phyloP scores from a whole-genome alignment of 2,329 filamentous ascomycete species.

The Aspergillus hortae region DNA sequence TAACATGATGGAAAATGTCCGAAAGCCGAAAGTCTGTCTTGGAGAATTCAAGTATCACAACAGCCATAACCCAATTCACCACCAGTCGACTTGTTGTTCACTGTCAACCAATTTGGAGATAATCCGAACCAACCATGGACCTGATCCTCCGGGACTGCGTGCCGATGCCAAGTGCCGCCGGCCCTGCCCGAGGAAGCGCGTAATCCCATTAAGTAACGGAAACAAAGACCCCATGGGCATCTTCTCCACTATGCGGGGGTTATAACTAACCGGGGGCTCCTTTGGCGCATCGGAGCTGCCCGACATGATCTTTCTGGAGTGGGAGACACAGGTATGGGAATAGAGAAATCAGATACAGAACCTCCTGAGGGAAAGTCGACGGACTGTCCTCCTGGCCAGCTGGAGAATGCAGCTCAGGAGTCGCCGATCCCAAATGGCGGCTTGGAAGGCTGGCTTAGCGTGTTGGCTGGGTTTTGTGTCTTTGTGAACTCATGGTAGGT shows the following conservation, averaged over 20 bases:
- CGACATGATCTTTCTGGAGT: neutral
- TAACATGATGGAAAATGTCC: too few species aligned
- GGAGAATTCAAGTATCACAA: too few species aligned
- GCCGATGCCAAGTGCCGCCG: slow-evolving; percentile 2
- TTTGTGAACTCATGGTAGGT: slow-evolving; percentile 33
- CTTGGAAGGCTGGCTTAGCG: slow-evolving; percentile 26
- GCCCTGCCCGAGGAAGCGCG: neutral
- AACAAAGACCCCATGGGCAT: neutral
- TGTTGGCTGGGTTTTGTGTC: slow-evolving; percentile 28
- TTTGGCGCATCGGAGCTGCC: neutral
- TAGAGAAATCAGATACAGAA: neutral
- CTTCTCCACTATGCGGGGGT: neutral
- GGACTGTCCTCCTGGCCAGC: neutral
- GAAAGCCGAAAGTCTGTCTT: too few species aligned
- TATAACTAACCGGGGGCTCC: neutral
- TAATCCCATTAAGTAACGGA: neutral
- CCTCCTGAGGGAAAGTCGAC: neutral
- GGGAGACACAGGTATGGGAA: neutral
- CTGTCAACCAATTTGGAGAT: too few species aligned
- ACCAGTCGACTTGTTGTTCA: too few species aligned
- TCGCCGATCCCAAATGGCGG: slow-evolving; percentile 22
- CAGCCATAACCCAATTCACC: too few species aligned
- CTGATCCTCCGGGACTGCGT: too few species aligned
- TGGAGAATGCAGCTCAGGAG: slow-evolving; percentile 5
- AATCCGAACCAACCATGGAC: too few species aligned